A percentile compares a stretch with the other conserved stretches of the same genome.
phyloP scores from a whole-genome alignment of 129 eudicot species.

The Gnaphalium uliginosum region DNA sequence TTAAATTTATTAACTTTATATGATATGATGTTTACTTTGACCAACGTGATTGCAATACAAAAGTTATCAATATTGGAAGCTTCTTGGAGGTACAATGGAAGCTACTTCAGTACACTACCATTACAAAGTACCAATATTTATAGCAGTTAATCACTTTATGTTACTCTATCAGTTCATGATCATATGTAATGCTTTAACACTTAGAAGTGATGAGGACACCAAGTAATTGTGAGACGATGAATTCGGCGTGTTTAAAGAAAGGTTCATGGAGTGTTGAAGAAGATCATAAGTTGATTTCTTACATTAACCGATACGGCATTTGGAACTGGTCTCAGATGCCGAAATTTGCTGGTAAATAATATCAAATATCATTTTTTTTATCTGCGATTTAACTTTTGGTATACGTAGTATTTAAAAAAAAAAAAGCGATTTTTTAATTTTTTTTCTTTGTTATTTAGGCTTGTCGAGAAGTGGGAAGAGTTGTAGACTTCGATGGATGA shows the following conservation, averaged over 20 bases:
- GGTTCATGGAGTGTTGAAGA: conserved; percentile 37
- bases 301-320: conserved; percentile 38
- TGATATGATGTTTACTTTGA: conserved; percentile 3
- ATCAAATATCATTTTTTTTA: neutral
- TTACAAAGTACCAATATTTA: neutral
- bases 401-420: too few relatives aligned
- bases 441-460: conserved; percentile 17
- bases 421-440: neutral
- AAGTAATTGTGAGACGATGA: conserved; percentile 6
- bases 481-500: conserved; percentile 49
- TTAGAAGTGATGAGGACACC: conserved; percentile 23
- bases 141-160: neutral
- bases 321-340: conserved; percentile 48
- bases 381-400: neutral
- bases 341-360: conserved; percentile 37
- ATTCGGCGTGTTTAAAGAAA: conserved; percentile 17
- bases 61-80: neutral
- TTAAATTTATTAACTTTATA: neutral
- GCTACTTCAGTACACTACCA: neutral
- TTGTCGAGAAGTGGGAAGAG: conserved; percentile 50
- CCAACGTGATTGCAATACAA: conserved; percentile 13
- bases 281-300: conserved; percentile 39
- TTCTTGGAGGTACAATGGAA: conserved; percentile 18
- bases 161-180: conserved; percentile 7
- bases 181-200: neutral